Conservation (phyloP, 1,284 basidiomycete species). For the Schizophyllum commune region DNA sequence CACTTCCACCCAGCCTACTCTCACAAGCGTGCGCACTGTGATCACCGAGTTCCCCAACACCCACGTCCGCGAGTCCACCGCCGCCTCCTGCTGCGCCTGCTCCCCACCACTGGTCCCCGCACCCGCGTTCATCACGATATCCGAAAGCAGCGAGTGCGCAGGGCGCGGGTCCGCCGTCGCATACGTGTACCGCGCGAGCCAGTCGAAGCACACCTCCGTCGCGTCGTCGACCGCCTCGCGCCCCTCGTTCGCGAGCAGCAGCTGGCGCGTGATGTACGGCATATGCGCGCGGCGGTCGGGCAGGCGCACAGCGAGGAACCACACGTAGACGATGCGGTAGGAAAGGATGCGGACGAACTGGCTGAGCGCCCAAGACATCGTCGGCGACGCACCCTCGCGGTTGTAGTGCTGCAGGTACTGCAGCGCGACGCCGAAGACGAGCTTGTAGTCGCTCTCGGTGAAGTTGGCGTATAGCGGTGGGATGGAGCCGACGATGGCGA, state of each 20-base stretch:
- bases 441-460: slow-evolving; percentile 87
- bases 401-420: slow-evolving; percentile 94
- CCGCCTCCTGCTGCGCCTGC: slow-evolving; percentile 28
- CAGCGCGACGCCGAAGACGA: slow-evolving; percentile 92
- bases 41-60: slow-evolving; percentile 82
- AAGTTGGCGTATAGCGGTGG: slow-evolving; percentile 85
- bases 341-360: slow-evolving; percentile 95
- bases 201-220: slow-evolving; percentile 97
- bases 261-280: slow-evolving; percentile 80
- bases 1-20: slow-evolving; percentile 88
- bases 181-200: slow-evolving; percentile 93
- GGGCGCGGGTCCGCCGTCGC: slow-evolving; percentile 91
- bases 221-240: slow-evolving; percentile 76
- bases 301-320: slow-evolving; percentile 92
- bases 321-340: slow-evolving; percentile 89
- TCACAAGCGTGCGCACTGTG: slow-evolving; percentile 70
- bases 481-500: slow-evolving; percentile 78
- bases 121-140: slow-evolving; percentile 42
- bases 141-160: slow-evolving; percentile 71
- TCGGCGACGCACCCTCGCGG: slow-evolving; percentile 48
- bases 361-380: slow-evolving; percentile 80
- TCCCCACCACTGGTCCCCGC: no score
- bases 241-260: slow-evolving; percentile 84
- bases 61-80: slow-evolving; percentile 72
- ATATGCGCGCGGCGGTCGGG: slow-evolving; percentile 80